These are phyloP conservation scores for Rhodomyrtus tomentosa DNA, from an alignment of 345 rosid genomes.

Conservation along the genomic window DNA sequence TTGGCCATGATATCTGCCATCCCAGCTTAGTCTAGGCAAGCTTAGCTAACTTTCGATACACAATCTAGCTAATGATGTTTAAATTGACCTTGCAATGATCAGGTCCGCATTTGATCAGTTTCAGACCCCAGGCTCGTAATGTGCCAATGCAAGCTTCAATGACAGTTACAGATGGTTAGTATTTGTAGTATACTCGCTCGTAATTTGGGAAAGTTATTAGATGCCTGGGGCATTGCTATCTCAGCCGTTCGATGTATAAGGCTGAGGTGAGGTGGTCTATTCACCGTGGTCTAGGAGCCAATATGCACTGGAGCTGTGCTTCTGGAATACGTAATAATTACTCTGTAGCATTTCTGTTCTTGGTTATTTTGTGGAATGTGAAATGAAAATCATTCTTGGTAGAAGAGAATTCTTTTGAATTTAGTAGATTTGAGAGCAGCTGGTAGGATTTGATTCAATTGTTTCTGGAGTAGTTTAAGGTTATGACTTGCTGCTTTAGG, in stretches of 20 bases:
- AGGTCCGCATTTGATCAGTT: conserved; percentile 95
- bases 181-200: background rate
- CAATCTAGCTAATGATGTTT: background rate
- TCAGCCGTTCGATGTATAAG: background rate
- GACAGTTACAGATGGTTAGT: conserved; percentile 97
- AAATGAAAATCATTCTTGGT: background rate
- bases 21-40: background rate
- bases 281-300: background rate
- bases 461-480: background rate
- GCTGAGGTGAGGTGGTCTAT: background rate
- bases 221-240: background rate
- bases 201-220: background rate
- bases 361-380: background rate
- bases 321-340: background rate
- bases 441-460: background rate
- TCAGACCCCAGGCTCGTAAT: conserved; percentile 68
- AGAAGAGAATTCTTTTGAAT: background rate
- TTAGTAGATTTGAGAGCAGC: background rate
- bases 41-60: background rate
- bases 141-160: conserved; percentile 94
- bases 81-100: conserved; percentile 8
- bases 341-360: background rate
- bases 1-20: background rate
- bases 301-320: background rate
- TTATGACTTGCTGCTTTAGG: background rate